These are phyloP conservation scores for Cynanchum wilfordii DNA, from an alignment of 257 asterid genomes.

Conservation along the genomic window DNA sequence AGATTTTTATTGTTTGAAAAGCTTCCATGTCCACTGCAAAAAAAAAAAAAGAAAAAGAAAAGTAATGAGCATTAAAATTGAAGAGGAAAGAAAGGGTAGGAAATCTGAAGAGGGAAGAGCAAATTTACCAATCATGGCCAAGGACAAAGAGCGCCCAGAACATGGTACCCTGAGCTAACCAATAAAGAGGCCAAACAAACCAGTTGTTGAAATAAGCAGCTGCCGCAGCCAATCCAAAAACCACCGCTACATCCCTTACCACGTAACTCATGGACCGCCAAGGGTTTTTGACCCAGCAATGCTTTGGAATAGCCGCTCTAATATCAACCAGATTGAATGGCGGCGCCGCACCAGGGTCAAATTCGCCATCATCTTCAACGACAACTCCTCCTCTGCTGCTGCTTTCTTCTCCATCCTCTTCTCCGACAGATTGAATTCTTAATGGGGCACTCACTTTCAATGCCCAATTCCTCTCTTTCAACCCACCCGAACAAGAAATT, in stretches of 20 bases:
- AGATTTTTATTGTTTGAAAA: constrained; percentile 69
- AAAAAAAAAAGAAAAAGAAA: background rate
- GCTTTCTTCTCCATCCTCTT: constrained; percentile 25
- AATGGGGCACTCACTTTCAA: constrained; percentile 77
- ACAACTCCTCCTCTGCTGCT: constrained; percentile 6
- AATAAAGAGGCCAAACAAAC: constrained; percentile 90
- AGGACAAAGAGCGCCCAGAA: constrained; percentile 99
- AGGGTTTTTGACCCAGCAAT: constrained; percentile 93
- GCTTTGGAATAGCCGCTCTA: constrained; percentile 84
- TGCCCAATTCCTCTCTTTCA: constrained; percentile 47
- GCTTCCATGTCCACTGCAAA: constrained; percentile 96
- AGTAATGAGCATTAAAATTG: background rate
- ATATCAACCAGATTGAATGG: constrained; percentile 78
- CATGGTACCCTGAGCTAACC: constrained; percentile 96
- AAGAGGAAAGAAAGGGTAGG: background rate
- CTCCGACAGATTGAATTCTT: constrained; percentile 42
- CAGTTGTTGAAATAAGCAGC: constrained; percentile 83
- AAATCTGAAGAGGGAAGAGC: background rate
- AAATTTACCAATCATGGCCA: constrained; percentile 84
- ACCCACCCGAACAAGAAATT: constrained; percentile 17
- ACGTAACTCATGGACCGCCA: constrained; percentile 89
- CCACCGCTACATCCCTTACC: constrained; percentile 65
- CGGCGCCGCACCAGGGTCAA: constrained; percentile 78
- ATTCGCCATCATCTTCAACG: constrained; percentile 12
- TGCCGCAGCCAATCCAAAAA: constrained; percentile 75